Percentiles rank a stretch among this genome's conserved stretches.
Conservation (phyloP, 2,329 filamentous ascomycete genomes). For the Paraphoma chrysanthemicola region DNA sequence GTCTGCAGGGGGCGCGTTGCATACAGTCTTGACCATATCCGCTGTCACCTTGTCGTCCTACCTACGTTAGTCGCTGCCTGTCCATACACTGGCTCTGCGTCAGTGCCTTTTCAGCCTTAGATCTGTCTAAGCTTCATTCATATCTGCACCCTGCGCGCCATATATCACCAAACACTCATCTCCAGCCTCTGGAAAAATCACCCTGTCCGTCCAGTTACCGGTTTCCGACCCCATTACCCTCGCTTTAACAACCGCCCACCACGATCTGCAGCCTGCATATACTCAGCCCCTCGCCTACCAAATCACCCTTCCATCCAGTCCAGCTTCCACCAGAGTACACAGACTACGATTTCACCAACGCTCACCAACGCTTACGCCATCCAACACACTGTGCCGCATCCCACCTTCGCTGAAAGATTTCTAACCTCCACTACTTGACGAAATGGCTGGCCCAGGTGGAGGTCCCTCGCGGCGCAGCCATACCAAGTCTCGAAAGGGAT, state of each 20-base stretch:
- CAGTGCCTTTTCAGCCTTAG: slow-evolving; percentile 41
- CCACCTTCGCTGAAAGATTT: slow-evolving; percentile 20
- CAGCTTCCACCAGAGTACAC: slow-evolving; percentile 11
- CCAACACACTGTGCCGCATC: slow-evolving; percentile 15
- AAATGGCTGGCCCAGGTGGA: slow-evolving; percentile 92
- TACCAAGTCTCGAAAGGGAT: slow-evolving; percentile 98
- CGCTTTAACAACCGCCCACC: slow-evolving; percentile 39
- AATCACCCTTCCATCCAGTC: slow-evolving; percentile 19
- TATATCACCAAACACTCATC: slow-evolving; percentile 46
- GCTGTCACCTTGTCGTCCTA: slow-evolving; percentile 41
- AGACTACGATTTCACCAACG: slow-evolving; percentile 14
- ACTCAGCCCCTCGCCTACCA: slow-evolving; percentile 41
- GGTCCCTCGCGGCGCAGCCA: slow-evolving; percentile 91
- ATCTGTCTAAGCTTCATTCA: slow-evolving; percentile 38
- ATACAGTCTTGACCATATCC: slow-evolving; percentile 43
- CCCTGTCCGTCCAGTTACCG: slow-evolving; percentile 38
- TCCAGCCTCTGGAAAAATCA: slow-evolving; percentile 32
- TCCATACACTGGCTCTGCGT: slow-evolving; percentile 34
- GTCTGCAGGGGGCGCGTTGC: slow-evolving; percentile 43
- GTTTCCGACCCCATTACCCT: slow-evolving; percentile 39
- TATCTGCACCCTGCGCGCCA: slow-evolving; percentile 33
- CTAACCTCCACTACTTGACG: slow-evolving; percentile 10
- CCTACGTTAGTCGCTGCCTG: slow-evolving; percentile 26
- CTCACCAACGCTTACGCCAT: slow-evolving; percentile 20
- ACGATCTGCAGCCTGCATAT: slow-evolving; percentile 42